Percentiles rank a stretch among this genome's conserved stretches.
phyloP scores from a whole-genome alignment of 495 filamentous ascomycete genomes.

The Penicillium coprophilum region DNA sequence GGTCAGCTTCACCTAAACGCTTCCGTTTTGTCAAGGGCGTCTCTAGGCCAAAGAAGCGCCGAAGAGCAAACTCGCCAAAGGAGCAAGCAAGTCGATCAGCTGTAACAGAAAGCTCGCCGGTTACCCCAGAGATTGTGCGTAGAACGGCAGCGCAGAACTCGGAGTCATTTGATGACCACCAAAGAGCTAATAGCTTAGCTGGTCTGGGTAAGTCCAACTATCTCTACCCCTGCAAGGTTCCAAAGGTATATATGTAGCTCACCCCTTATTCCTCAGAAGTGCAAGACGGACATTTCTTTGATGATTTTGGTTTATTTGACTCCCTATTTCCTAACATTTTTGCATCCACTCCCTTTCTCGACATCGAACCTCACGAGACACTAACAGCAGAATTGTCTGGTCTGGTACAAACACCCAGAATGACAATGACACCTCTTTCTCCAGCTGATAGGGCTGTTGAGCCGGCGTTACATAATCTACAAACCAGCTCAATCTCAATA shows the following conservation, averaged over 20 bases:
- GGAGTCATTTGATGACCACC: not conserved
- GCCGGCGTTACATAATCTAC: not conserved
- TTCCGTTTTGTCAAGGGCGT: not conserved
- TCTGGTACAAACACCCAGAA: not conserved
- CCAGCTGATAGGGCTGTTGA: not conserved
- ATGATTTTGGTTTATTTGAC: constrained; percentile 1
- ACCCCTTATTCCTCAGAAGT: not conserved
- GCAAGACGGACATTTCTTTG: not conserved
- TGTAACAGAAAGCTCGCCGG: not conserved
- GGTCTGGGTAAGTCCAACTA: not conserved
- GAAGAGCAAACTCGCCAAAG: not conserved
- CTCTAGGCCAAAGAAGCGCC: not conserved
- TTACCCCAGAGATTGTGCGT: not conserved
- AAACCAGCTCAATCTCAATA: not conserved
- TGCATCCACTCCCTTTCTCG: not conserved
- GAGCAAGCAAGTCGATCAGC: not conserved
- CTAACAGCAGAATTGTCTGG: not conserved
- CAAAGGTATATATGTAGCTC: not conserved
- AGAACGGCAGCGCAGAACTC: not conserved
- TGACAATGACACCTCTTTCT: not conserved
- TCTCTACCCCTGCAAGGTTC: not conserved
- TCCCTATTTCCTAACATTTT: constrained; percentile 3
- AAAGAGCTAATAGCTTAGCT: not conserved
- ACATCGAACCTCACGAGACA: not conserved
- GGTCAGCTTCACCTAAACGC: not conserved